Percentiles rank a stretch among this genome's conserved stretches.
These are phyloP conservation scores for Erodium chrysanthum DNA, from an alignment of 441 rosid species.

Conservation along the genomic window DNA sequence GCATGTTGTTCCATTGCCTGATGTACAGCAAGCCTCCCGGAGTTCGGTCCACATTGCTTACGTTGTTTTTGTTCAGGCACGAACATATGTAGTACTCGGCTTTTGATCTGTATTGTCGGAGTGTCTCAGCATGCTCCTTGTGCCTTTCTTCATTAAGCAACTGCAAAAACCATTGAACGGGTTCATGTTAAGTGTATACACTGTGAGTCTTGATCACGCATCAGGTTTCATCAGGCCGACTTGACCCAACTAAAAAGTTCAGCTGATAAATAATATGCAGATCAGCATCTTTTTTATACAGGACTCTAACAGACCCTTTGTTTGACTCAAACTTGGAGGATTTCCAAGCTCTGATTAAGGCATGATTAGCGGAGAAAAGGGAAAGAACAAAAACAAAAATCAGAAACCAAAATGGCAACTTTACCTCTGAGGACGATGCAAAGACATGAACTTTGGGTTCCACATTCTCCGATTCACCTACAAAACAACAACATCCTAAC, in stretches of 20 bases:
- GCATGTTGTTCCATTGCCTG: constrained; percentile 24
- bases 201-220: too few relatives aligned
- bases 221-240: too few relatives aligned
- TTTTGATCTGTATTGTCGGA: constrained; percentile 21
- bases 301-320: too few relatives aligned
- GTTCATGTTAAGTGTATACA: too few relatives aligned
- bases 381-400: not conserved
- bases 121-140: constrained; percentile 1
- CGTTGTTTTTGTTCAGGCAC: constrained; percentile 18
- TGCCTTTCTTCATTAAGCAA: constrained; percentile 19
- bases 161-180: not conserved
- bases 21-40: constrained; percentile 21
- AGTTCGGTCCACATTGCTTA: constrained; percentile 16
- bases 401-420: not conserved
- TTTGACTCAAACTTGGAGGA: too few relatives aligned
- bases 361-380: not conserved
- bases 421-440: too few relatives aligned
- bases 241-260: too few relatives aligned
- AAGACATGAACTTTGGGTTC: too few relatives aligned
- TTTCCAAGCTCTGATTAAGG: not conserved
- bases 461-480: too few relatives aligned
- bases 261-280: too few relatives aligned
- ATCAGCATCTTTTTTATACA: too few relatives aligned
- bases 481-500: too few relatives aligned
- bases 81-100: constrained; percentile 24